Base-by-base conservation (phyloP, 768 basidiomycete species). In the Lentinula aciculospora region DNA sequence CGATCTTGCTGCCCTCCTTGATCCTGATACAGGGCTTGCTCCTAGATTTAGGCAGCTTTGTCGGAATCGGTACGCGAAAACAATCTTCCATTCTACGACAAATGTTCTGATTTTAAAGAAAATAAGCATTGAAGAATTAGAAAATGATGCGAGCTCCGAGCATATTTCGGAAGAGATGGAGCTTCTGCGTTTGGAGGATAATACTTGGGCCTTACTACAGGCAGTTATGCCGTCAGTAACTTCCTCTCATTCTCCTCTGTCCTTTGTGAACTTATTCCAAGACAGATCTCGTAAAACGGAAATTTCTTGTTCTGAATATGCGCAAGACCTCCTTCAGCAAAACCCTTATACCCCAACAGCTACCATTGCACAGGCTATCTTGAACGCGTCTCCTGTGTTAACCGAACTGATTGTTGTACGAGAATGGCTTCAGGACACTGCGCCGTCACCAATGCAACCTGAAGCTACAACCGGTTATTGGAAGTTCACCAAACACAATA, bases 401-500 rank as follows among this genome's bases (percentile, higher is more conserved):
- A 71, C 81, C 0, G 92, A 92, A 60, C 88, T 93, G 56, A 76
- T 90, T 46, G 84, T 89, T 44, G 85, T 93, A 7, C 83, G 89
- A n/a, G 90, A 93, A 68, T 94, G 92, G 92, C 76, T 93, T 1
- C 89, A 92, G 60, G 88, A 91, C 40, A 87, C 81, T 0, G 88
- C 89, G 0, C 81, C 84, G 0, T 58, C 76, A n/a, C 80, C 81
- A 0, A 69, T 75, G 29, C 76, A 79, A 42, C 86, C 86, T 1
- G 92, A 89, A 64, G 85, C 87, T 21, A 86, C 85, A 4, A 87
- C 84, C 0, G 91, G 89, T 2, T 94, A 94, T 71, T 89, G 87
- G 83, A 84, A 83, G 58, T 91, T 92, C 66, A 94, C 92, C 34
- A 87, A 88, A 60, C 80, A 88, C 64, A 81, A 75, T 27, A 74